phyloP scores from a whole-genome alignment of 176 grass and related monocot genomes.

The Phyllostachys edulis region DNA sequence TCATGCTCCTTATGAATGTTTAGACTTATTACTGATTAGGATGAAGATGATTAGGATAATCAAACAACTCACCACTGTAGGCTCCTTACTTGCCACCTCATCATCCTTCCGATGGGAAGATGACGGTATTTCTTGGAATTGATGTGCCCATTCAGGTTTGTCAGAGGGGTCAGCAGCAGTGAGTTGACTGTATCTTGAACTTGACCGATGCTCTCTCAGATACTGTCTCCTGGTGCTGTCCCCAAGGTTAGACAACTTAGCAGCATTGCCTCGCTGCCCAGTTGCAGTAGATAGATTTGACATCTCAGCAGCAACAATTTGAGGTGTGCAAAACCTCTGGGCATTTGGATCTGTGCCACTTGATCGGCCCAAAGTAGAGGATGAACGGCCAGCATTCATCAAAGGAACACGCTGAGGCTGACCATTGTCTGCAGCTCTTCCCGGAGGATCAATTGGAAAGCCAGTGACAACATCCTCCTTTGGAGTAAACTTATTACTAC shows the following conservation, averaged over 20 bases:
- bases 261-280: slow-evolving; percentile 53
- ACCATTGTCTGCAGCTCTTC: slow-evolving; percentile 61
- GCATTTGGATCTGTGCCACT: slow-evolving; percentile 50
- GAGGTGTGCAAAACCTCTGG: slow-evolving; percentile 55
- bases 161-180: slow-evolving; percentile 50
- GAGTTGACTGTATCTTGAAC: slow-evolving; percentile 66
- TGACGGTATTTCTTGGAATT: slow-evolving; percentile 77
- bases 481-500: slow-evolving; percentile 69
- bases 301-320: slow-evolving; percentile 50
- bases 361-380: slow-evolving; percentile 61
- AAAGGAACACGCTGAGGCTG: slow-evolving; percentile 55
- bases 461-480: slow-evolving; percentile 69
- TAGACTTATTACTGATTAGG: not conserved
- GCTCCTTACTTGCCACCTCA: slow-evolving; percentile 53
- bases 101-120: slow-evolving; percentile 92
- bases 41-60: slow-evolving; percentile 5
- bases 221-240: slow-evolving; percentile 57
- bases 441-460: slow-evolving; percentile 64
- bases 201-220: slow-evolving; percentile 52
- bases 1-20: not conserved
- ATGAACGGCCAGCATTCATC: slow-evolving; percentile 69
- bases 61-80: slow-evolving; percentile 60
- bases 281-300: slow-evolving; percentile 50
- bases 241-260: slow-evolving; percentile 70
- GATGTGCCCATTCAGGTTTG: slow-evolving; percentile 55